Base-by-base conservation (phyloP, 495 filamentous ascomycete species). In the Penicillium antarcticum region DNA sequence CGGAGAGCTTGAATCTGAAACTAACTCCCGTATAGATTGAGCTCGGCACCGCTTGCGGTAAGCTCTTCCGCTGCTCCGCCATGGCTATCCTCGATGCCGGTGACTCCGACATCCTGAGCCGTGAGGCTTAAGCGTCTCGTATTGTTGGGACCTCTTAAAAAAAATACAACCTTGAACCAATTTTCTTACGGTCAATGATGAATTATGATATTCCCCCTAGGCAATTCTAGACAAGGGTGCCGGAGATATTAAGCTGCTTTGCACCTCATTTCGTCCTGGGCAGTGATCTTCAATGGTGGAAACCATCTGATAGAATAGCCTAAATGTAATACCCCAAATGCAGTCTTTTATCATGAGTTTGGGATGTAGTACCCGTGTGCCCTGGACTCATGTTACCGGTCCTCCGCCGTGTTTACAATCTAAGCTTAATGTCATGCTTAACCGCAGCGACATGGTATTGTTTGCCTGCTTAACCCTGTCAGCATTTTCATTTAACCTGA, bases 11-110 rank as follows among this genome's bases (percentile, higher is more conserved):
- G 54, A 52, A 57, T 57, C 47, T 26, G 45, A 61, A 6, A 29
- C 58, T 61, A 58, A 61, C 50, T 33, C 24, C 53, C 33, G 21
- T 64, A 75, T 70, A 97, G 92, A 96, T 98, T 73, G 92, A 98
- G 76, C 80, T 98, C 50, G 94, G 94, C 54, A 97, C 92, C 63
- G 91, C 94, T 42, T 90, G 88, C 74, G 91, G 91, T 74, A 95
- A 95, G 75, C 84, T 95, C 60, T 78, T 71, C 68, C 69, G 76
- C 58, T 96, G 91, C 82, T 89, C 87, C 41, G 95, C 91, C 69
- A 96, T 97, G 90, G 85, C 92, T 53, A 85, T 98, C 70, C 75
- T 97, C 42, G 94, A 98, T 77, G 91, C 92, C 73, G 94, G 94
- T 87, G 94, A 97, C 84, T 94, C 88, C 48, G 92, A 98, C 78